Evolutionary conservation across 352 stramenopile species (phyloP), one percentile per base, ranked within the genome.

Genomic region (Peronosclerospora sorghi): DNA sequence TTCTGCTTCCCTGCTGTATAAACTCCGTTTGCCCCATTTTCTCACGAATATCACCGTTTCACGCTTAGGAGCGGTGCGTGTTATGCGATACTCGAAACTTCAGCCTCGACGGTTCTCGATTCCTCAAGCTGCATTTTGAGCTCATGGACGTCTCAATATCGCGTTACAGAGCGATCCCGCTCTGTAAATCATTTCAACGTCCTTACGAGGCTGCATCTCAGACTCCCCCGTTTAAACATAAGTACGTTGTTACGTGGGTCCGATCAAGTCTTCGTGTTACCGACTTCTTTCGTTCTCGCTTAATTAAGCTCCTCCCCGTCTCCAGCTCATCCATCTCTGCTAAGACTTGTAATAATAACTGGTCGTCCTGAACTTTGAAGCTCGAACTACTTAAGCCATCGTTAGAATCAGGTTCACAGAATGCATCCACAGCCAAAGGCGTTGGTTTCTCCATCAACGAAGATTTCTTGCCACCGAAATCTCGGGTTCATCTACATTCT

Each of bases 111-210:
- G 48, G 32, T 69, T 83, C 24, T 90, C 73, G 5, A 86, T 35
- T 86, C 73, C 6, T 87, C 72, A 4, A 86, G 41, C 30, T 79
- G 70, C 69, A 84, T 72, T 21, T 62, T 73, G 10, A 73, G 52
- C 20, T 86, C 75, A 30, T 86, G 73, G 7, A 48, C 51, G 60
- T 65, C 37, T 86, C 72, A 13, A 63, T 45, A 23, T 86, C 78
- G 8, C 70, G 68, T 48, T 77, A 60, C 27, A 35, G 61, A 75
- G 1, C 77, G 65, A 29, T 76, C 62, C 17, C 75, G 71, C n/a
- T 86, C 73, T 37, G 83, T 56, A 75, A 7, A 48, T 35, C 24
- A 55, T 59, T 7, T 69, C 54, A 19, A 52, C 40, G 7, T 85
- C 73, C 28, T 72, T 79, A 1, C 59, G 50, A 9, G 62, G 24